Conservation (phyloP, 345 rosid species). For the Boechera retrofracta region DNA sequence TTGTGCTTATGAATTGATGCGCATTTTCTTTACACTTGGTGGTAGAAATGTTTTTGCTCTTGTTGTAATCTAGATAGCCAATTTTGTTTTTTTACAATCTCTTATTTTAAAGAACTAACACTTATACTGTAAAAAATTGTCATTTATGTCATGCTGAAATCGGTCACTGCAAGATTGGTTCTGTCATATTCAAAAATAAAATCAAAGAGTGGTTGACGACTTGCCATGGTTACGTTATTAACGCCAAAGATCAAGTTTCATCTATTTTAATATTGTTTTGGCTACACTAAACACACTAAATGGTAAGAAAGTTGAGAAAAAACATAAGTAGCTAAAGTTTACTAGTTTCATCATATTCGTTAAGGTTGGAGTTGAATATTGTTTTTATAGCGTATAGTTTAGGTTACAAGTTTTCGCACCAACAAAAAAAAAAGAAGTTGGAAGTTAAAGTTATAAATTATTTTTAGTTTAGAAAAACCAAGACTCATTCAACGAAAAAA, state of each 20-base stretch:
- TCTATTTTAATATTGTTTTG: neutral
- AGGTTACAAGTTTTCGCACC: too few relatives aligned
- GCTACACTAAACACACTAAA: neutral
- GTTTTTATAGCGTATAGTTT: too few relatives aligned
- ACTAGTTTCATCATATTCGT: neutral
- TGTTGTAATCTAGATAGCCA: neutral
- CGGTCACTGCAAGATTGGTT: neutral
- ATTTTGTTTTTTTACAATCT: neutral
- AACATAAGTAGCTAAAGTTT: neutral
- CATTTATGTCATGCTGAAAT: neutral
- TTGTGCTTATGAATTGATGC: neutral
- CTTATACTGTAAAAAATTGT: too few relatives aligned
- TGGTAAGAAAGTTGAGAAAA: neutral
- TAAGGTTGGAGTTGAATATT: neutral
- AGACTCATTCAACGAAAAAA: neutral
- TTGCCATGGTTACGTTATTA: too few relatives aligned
- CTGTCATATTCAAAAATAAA: neutral
- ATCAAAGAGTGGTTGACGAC: neutral
- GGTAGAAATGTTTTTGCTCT: neutral
- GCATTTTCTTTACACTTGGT: neutral
- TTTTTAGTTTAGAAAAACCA: too few relatives aligned
- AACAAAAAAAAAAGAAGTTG: too few relatives aligned
- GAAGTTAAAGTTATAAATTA: too few relatives aligned
- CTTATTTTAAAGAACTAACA: neutral
- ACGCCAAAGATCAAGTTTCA: neutral